Percentiles rank a stretch among this genome's conserved stretches.
Conservation (phyloP, 2,329 filamentous ascomycete genomes). For the Fusarium zealandicum region DNA sequence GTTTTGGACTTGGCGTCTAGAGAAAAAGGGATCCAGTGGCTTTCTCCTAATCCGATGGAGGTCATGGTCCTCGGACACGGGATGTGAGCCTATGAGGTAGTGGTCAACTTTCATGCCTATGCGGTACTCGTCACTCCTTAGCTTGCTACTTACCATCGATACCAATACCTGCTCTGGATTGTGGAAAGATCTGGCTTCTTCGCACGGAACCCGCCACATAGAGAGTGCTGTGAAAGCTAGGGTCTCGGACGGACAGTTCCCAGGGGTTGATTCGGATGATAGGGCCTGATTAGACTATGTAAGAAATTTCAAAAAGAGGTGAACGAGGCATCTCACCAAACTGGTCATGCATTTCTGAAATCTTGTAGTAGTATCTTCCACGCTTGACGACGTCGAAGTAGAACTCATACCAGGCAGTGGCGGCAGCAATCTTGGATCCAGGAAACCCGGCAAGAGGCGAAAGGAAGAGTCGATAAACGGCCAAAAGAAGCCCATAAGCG, state of each 20-base stretch:
- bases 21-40: background rate
- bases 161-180: background rate
- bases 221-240: background rate
- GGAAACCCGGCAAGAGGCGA: background rate
- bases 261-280: slow-evolving; percentile 6
- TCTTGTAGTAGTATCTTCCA: background rate
- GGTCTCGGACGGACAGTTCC: background rate
- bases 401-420: background rate
- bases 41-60: background rate
- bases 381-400: slow-evolving; percentile 1
- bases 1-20: background rate
- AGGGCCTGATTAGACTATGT: background rate
- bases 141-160: background rate
- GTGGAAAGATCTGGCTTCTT: background rate
- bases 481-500: background rate
- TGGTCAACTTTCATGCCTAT: background rate
- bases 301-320: background rate
- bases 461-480: background rate
- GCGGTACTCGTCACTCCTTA: background rate
- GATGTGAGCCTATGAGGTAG: background rate
- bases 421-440: background rate
- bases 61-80: background rate
- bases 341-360: background rate
- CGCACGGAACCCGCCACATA: background rate
- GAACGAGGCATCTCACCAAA: background rate